Evolutionary conservation across 257 asterid species (phyloP).

Genomic region (Osmanthus fragrans): DNA sequence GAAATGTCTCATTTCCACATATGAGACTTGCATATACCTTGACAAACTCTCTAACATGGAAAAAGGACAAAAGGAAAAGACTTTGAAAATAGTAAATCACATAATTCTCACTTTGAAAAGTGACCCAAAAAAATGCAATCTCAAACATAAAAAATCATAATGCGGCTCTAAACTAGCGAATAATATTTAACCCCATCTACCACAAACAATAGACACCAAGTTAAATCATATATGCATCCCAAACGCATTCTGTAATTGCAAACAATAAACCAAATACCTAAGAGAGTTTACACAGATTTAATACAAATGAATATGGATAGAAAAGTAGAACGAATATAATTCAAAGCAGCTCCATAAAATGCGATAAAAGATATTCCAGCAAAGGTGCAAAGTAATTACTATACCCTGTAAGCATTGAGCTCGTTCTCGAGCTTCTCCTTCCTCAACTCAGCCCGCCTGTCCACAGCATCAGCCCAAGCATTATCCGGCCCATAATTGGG

Average conservation of each 20-base stretch:
- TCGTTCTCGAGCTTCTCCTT: constrained; percentile 93
- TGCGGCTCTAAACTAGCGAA: not conserved
- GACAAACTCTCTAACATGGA: not conserved
- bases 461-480: constrained; percentile 78
- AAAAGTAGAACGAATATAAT: not conserved
- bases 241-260: not conserved
- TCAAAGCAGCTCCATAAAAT: not conserved
- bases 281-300: not conserved
- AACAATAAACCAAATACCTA: not conserved
- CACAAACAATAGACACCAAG: not conserved
- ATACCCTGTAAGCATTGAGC: constrained; percentile 86
- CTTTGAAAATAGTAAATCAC: not conserved
- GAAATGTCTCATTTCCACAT: not conserved
- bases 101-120: not conserved
- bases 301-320: not conserved
- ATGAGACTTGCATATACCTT: not conserved
- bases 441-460: constrained; percentile 72
- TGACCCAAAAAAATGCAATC: not conserved
- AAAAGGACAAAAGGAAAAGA: not conserved
- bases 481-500: constrained; percentile 58
- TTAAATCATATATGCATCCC: not conserved
- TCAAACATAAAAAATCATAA: not conserved
- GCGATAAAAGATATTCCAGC: not conserved
- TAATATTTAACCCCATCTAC: not conserved
- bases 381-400: not conserved